A percentile compares a stretch with the other conserved stretches of the same genome.
Evolutionary conservation across 2,329 filamentous ascomycete species (phyloP).

Genomic region (Fonsecaea erecta): DNA sequence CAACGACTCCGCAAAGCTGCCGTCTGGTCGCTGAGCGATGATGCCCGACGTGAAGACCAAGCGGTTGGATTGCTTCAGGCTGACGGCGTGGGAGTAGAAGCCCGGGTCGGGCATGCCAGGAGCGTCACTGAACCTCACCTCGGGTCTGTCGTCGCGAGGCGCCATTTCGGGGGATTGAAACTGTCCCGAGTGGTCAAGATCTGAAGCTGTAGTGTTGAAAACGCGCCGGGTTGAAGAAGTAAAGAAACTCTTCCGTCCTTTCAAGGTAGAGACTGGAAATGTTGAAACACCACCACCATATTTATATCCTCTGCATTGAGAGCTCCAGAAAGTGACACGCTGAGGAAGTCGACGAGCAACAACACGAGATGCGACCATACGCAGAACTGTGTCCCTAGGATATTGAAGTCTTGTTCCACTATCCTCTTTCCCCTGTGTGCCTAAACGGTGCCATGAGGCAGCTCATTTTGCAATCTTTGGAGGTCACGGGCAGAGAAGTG

Average conservation of each 20-base stretch:
- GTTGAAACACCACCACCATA: background rate
- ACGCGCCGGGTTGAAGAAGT: background rate
- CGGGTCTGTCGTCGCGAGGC: constrained; percentile 21
- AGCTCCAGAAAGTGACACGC: background rate
- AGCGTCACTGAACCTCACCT: constrained; percentile 20
- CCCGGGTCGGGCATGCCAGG: constrained; percentile 21
- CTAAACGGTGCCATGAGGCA: background rate
- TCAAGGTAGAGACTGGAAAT: background rate
- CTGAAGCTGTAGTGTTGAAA: background rate
- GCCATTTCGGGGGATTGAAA: constrained; percentile 11
- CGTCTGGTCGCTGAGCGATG: constrained; percentile 33
- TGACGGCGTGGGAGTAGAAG: constrained; percentile 26
- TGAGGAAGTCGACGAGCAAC: background rate
- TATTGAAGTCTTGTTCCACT: background rate
- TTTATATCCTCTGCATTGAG: background rate
- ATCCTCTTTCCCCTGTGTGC: background rate
- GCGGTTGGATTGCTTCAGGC: constrained; percentile 5
- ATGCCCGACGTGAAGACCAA: constrained; percentile 23
- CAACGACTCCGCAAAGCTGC: constrained; percentile 44
- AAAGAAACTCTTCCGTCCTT: background rate
- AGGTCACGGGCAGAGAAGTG: background rate
- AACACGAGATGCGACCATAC: background rate
- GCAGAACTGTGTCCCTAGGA: background rate
- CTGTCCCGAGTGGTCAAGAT: background rate
- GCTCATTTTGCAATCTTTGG: background rate